phyloP scores from a whole-genome alignment of 2,329 filamentous ascomycete genomes.

The Aureobasidium sp. region DNA sequence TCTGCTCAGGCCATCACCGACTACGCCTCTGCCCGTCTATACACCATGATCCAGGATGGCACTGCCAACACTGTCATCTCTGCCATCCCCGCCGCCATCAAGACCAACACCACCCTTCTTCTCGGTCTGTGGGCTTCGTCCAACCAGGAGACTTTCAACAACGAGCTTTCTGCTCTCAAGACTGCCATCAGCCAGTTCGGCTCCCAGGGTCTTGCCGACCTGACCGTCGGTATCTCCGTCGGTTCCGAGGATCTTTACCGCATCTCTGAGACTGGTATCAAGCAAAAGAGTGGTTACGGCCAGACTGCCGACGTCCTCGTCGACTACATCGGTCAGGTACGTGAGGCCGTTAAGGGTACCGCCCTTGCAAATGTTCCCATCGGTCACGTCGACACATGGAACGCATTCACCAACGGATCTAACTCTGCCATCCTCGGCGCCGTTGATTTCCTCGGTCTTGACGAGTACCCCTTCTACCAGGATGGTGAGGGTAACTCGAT shows the following conservation, averaged over 20 bases:
- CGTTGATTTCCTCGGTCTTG: slow-evolving; percentile 83
- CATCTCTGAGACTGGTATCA: slow-evolving; percentile 58
- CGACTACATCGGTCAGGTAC: slow-evolving; percentile 76
- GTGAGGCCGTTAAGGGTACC: slow-evolving; percentile 69
- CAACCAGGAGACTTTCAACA: slow-evolving; percentile 67
- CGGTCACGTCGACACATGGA: slow-evolving; percentile 92
- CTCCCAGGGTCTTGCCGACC: slow-evolving; percentile 60
- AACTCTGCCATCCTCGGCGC: slow-evolving; percentile 76
- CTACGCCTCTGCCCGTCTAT: slow-evolving; percentile 76
- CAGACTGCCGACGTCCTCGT: slow-evolving; percentile 57
- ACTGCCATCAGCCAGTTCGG: slow-evolving; percentile 76
- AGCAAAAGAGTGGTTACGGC: slow-evolving; percentile 43
- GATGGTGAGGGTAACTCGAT: slow-evolving; percentile 73
- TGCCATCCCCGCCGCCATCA: slow-evolving; percentile 83
- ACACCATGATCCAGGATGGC: slow-evolving; percentile 77
- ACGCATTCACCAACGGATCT: slow-evolving; percentile 74
- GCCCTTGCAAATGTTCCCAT: slow-evolving; percentile 60
- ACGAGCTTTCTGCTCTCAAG: slow-evolving; percentile 79
- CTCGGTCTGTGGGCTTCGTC: slow-evolving; percentile 86
- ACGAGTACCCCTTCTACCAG: slow-evolving; percentile 82
- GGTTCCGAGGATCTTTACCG: slow-evolving; percentile 79
- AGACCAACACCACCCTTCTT: slow-evolving; percentile 79
- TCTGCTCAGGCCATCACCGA: slow-evolving; percentile 68
- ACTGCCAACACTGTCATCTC: slow-evolving; percentile 71
- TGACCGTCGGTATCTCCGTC: slow-evolving; percentile 85